These are phyloP conservation scores for Scedosporium dehoogii DNA, from an alignment of 2,329 filamentous ascomycete species.

Conservation along the genomic window DNA sequence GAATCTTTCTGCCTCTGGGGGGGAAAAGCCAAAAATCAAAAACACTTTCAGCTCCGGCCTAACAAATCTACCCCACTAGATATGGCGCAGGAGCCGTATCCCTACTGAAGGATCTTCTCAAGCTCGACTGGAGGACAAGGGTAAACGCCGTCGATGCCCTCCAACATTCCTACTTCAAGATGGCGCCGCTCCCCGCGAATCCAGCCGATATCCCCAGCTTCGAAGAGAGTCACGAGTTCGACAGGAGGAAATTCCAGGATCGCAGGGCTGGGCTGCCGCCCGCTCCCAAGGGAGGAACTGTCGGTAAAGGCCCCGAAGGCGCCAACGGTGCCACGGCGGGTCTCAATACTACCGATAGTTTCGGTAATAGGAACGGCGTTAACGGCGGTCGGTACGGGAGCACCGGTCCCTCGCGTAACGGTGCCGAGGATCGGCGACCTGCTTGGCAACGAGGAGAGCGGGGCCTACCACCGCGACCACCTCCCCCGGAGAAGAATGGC, in stretches of 20 bases:
- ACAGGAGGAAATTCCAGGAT: slow-evolving; percentile 80
- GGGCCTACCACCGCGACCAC: slow-evolving; percentile 39
- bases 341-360: slow-evolving; percentile 42
- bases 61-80: slow-evolving; percentile 22
- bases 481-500: slow-evolving; percentile 32
- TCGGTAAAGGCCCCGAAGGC: slow-evolving; percentile 60
- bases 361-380: slow-evolving; percentile 33
- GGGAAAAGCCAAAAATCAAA: too few species aligned
- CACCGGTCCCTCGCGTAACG: slow-evolving; percentile 11
- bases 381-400: slow-evolving; percentile 35
- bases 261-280: slow-evolving; percentile 78
- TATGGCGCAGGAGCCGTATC: slow-evolving; percentile 64
- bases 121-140: slow-evolving; percentile 77
- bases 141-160: slow-evolving; percentile 92
- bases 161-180: slow-evolving; percentile 84
- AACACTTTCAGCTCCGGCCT: background rate
- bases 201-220: slow-evolving; percentile 85
- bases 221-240: slow-evolving; percentile 93
- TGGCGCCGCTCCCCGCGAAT: slow-evolving; percentile 63
- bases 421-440: slow-evolving; percentile 36
- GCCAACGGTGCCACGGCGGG: slow-evolving; percentile 35
- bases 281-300: slow-evolving; percentile 82
- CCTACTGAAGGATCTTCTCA: slow-evolving; percentile 71
- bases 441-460: slow-evolving; percentile 44
- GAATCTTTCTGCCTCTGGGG: background rate